Evolutionary conservation across 495 filamentous ascomycete species (phyloP).

Genomic region (Clohesyomyces aquaticus): DNA sequence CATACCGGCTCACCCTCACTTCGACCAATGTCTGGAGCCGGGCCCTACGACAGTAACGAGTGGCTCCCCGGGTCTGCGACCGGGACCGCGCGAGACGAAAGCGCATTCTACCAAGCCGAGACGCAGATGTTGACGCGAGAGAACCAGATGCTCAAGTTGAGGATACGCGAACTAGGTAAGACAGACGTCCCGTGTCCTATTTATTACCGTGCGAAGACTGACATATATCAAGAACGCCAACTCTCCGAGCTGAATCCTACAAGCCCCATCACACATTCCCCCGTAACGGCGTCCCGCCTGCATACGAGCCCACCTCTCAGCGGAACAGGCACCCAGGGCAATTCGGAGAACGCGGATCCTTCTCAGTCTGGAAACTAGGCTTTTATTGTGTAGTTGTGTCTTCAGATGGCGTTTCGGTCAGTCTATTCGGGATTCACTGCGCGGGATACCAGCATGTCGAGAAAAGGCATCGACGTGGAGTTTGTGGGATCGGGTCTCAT

Average conservation of each 20-base stretch:
- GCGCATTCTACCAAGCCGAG: conserved; percentile 89
- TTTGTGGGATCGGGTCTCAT: background rate
- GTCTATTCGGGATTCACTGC: too few species aligned
- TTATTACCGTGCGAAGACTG: background rate
- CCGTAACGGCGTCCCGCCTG: conserved; percentile 14
- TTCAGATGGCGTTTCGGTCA: too few species aligned
- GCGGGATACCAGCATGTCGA: background rate
- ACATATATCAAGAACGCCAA: conserved; percentile 32
- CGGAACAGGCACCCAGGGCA: background rate
- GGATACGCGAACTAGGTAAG: conserved; percentile 81
- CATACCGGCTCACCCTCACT: conserved; percentile 47
- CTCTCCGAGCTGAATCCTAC: conserved; percentile 34
- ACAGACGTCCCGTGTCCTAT: conserved; percentile 7
- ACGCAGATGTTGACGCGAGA: conserved; percentile 83
- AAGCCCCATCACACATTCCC: conserved; percentile 30
- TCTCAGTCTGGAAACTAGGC: background rate
- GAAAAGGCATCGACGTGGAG: background rate
- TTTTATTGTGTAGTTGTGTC: too few species aligned
- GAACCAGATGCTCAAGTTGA: conserved; percentile 87
- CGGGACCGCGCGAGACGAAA: conserved; percentile 63
- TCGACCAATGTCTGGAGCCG: conserved; percentile 39
- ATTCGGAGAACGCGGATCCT: background rate
- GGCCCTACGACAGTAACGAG: conserved; percentile 40
- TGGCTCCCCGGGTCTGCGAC: conserved; percentile 36
- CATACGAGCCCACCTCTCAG: conserved; percentile 19